Base-by-base conservation (phyloP, 2,329 filamentous ascomycete genomes). In the Beauveria brongniartii region DNA sequence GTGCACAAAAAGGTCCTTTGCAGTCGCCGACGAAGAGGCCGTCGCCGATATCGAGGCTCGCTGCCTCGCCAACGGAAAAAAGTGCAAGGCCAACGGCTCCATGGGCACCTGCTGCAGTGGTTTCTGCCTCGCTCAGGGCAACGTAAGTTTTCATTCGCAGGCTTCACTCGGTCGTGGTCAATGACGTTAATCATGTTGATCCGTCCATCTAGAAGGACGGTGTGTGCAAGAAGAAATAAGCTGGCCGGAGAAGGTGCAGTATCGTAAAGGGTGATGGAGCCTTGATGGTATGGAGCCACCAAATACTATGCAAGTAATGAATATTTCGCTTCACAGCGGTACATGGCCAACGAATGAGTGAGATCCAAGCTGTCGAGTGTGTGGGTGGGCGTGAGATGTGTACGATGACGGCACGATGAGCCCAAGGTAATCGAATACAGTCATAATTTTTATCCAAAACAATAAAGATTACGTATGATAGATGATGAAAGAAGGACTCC, bases 371-470 rank as follows among this genome's bases (percentile, higher is more conserved):
- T 16, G 34, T 6, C 34, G 16, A 37, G 12, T 5, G 3, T 16
- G 34, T 37, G 12, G 12, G 34, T 37, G 34, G 14, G 34, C 12
- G 12, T 37, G 34, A 37, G 34, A 5, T 37, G 34, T 37, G 34
- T 16, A 16, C 34, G 12, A 16, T 37, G 4, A 14, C 34, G 5
- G 12, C 24, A 22, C 20, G 10, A 43, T 14, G 28, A 22, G 54
- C 18, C 10, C 14, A 20, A 22, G 3, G n/a, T 24, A 52, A 59
- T 59, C 18, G 18, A 52, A 59, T 59, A 22, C 50, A 40, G 37
- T 53, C 50, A 47, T 54, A 54, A 60, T 47, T 47, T 41, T 55
- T 60, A 60, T 55, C 50, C 58, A 60, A 60, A 60, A 55, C 41
- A 48, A 41, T 54, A 60, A 28, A 53, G 46, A 59, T 52, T 59